Percentiles rank a stretch among this genome's conserved stretches.
Conservation (phyloP, 2,329 filamentous ascomycete species). For the Volutella citrinella region DNA sequence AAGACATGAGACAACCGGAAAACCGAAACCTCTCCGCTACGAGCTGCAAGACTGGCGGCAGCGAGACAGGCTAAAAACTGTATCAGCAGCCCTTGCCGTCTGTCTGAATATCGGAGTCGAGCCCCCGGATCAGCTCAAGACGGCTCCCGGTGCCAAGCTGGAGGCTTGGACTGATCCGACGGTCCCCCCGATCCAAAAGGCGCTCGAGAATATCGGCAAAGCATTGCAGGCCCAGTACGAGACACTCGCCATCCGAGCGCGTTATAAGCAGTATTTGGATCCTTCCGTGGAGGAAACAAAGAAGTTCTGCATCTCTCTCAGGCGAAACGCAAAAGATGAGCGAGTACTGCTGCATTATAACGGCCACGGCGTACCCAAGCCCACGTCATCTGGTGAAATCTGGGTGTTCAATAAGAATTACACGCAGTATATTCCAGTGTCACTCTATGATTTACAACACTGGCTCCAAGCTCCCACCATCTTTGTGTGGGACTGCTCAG, state of each 20-base stretch:
- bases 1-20: slow-evolving; percentile 90
- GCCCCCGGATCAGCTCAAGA: slow-evolving; percentile 94
- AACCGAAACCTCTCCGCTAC: slow-evolving; percentile 66
- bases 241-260: slow-evolving; percentile 88
- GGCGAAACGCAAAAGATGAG: slow-evolving; percentile 93
- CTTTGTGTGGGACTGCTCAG: slow-evolving; percentile 97
- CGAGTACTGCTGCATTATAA: slow-evolving; percentile 98
- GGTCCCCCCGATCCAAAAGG: slow-evolving; percentile 73
- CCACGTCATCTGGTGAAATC: slow-evolving; percentile 92
- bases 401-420: slow-evolving; percentile 99
- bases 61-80: slow-evolving; percentile 93
- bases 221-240: slow-evolving; percentile 96
- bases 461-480: slow-evolving; percentile 96
- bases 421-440: slow-evolving; percentile 97
- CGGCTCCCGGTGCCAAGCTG: slow-evolving; percentile 85
- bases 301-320: slow-evolving; percentile 87
- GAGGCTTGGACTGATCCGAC: slow-evolving; percentile 98
- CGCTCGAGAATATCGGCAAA: slow-evolving; percentile 92
- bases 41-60: slow-evolving; percentile 93
- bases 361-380: slow-evolving; percentile 93
- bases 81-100: slow-evolving; percentile 89
- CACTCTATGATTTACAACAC: slow-evolving; percentile 88
- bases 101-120: slow-evolving; percentile 98
- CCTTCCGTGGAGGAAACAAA: slow-evolving; percentile 97
- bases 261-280: slow-evolving; percentile 95